Base-by-base conservation (phyloP, 495 filamentous ascomycete genomes). In the Physcia stellaris region DNA sequence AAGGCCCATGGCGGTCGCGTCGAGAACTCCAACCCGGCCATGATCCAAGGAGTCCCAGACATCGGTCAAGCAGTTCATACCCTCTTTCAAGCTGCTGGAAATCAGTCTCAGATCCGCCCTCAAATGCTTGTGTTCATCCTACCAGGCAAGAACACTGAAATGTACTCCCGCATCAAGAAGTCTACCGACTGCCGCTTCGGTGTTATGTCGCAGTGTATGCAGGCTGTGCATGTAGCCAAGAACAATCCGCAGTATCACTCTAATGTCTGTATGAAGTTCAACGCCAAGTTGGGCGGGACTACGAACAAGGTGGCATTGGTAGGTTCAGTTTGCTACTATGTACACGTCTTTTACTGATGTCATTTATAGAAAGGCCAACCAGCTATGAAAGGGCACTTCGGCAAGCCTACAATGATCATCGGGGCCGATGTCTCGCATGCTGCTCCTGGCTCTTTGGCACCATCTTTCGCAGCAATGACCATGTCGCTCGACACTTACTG, bases 261-360 rank as follows among this genome's bases (percentile, higher is more conserved):
- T 2, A 95, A 95, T 50, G 80, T 94, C 19, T 63, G 71, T 34
- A 86, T 95, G 82, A 98, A 98, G 58, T 69, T 98, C 40, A 95
- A 96, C 49, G 79, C 83, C 12, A 98, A 95, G 61, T 73, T 94
- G n/a, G 90, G 90, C 24, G 90, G 90, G 12, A 63, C 71, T 4
- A 93, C 82, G 12, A 60, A 54, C 34, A 55, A 50, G 24, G 42
- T 54, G 1, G 37, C 45, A 11, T 43, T 48, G 2, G 48, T 60
- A 30, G 34, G 43, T 26, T 18, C 29, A 6, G 3, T 11, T 11
- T 2, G 2, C 6, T 1, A 6, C 0, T 27, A 15, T 1, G 13
- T 10, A 7, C 1, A 3, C 16, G 2, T 39, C 31, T 24, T 43
- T 44, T 30, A 35, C 49, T 9, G 32, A 23, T 35, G 20, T 28